These are phyloP conservation scores for Auricularia auricula-judae DNA, from an alignment of 768 basidiomycete genomes.

Conservation along the genomic window DNA sequence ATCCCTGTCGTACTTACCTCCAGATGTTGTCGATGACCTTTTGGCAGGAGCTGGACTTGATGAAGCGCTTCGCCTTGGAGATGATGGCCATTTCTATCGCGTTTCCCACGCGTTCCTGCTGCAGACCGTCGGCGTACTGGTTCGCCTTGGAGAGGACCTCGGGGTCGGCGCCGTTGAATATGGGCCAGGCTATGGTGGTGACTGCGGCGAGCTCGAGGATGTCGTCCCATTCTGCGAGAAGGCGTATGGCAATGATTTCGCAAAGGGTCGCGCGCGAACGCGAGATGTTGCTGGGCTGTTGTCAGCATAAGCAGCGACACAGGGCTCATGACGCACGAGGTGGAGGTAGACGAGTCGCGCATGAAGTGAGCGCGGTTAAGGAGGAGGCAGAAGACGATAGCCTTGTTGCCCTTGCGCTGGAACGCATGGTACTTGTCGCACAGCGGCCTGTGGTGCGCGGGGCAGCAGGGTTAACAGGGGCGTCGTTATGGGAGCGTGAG, in stretches of 20 bases:
- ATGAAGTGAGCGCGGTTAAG: constrained; percentile 80
- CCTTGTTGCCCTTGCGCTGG: constrained; percentile 65
- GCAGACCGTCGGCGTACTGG: constrained; percentile 46
- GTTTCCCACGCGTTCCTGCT: constrained; percentile 76
- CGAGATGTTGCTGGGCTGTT: constrained; percentile 37
- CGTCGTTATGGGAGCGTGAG: too few relatives aligned
- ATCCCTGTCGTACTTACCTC: constrained; percentile 35
- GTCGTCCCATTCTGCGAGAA: constrained; percentile 59
- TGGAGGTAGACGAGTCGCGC: constrained; percentile 64
- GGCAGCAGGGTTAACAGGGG: background rate
- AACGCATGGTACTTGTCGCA: constrained; percentile 74
- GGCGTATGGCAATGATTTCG: constrained; percentile 78
- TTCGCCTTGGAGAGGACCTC: constrained; percentile 45
- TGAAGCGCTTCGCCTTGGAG: constrained; percentile 77
- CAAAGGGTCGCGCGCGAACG: constrained; percentile 71
- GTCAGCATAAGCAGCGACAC: background rate
- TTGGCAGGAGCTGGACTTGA: constrained; percentile 80
- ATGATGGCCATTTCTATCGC: constrained; percentile 91
- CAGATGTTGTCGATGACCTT: constrained; percentile 81
- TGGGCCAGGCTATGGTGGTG: constrained; percentile 69
- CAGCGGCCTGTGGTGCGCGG: constrained; percentile 43
- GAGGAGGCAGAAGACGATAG: constrained; percentile 80
- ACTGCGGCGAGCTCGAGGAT: constrained; percentile 59
- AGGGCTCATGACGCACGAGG: constrained; percentile 19
- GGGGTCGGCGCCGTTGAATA: constrained; percentile 65